A percentile compares a stretch with the other conserved stretches of the same genome.
phyloP scores from a whole-genome alignment of 148 eudicot genomes.

The Heliamphora exappendiculata region DNA sequence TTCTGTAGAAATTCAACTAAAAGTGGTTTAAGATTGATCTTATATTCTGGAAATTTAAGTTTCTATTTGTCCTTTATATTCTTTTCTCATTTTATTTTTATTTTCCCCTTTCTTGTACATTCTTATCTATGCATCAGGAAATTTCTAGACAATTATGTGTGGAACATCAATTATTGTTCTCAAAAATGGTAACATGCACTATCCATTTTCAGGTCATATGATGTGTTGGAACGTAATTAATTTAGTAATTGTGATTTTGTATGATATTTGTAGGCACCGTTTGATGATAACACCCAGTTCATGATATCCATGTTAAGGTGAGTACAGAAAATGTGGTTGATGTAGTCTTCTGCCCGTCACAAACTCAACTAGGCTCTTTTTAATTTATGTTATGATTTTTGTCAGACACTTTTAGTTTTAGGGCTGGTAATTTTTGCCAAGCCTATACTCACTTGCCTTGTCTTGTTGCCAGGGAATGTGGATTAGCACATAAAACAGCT shows the following conservation, averaged over 20 bases:
- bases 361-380: background rate
- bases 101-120: slow-evolving; percentile 9
- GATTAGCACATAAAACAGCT: slow-evolving; percentile 91
- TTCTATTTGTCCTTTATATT: background rate
- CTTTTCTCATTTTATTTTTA: slow-evolving; percentile 10
- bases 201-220: background rate
- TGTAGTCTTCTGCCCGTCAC: background rate
- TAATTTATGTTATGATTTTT: background rate
- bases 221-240: slow-evolving; percentile 10
- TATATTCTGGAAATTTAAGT: background rate
- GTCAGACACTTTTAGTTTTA: background rate
- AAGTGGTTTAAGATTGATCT: background rate
- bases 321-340: slow-evolving; percentile 9
- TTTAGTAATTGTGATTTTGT: slow-evolving; percentile 2
- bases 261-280: slow-evolving; percentile 63
- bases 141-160: slow-evolving; percentile 77
- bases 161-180: slow-evolving; percentile 66
- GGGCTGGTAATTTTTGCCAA: background rate
- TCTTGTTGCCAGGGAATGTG: slow-evolving; percentile 67
- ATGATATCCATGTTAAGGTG: slow-evolving; percentile 80
- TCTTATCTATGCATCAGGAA: slow-evolving; percentile 41
- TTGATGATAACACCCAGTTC: slow-evolving; percentile 86
- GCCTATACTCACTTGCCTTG: background rate
- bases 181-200: slow-evolving; percentile 69
- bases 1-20: background rate